Percentiles rank a stretch among this genome's conserved stretches.
These are phyloP conservation scores for Gremmenia infestans DNA, from an alignment of 2,329 filamentous ascomycete species.

Conservation along the genomic window DNA sequence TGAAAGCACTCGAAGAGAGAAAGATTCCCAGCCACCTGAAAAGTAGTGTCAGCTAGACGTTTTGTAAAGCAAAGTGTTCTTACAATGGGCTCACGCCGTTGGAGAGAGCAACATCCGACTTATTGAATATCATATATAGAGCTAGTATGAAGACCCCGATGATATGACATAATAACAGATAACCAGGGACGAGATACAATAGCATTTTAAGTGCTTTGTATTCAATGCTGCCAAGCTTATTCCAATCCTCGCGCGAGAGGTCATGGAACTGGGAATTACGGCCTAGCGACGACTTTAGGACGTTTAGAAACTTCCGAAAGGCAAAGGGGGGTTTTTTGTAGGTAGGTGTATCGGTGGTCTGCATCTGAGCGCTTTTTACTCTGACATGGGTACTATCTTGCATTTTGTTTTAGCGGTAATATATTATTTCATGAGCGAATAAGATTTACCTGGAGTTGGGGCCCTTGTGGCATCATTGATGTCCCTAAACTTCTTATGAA, in stretches of 20 bases:
- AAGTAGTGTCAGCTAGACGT: not conserved
- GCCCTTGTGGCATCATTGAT: conserved; percentile 41
- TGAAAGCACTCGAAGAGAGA: conserved; percentile 62
- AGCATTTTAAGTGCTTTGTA: conserved; percentile 58
- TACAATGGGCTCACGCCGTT: conserved; percentile 56
- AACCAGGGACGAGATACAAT: conserved; percentile 52
- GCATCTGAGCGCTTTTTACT: too few relatives aligned
- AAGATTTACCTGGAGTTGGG: not conserved
- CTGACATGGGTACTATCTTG: not conserved
- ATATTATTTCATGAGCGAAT: not conserved
- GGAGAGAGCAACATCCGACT: conserved; percentile 39
- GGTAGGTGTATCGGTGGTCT: too few relatives aligned
- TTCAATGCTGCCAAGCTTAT: conserved; percentile 54
- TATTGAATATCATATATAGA: conserved; percentile 50
- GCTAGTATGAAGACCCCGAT: conserved; percentile 51
- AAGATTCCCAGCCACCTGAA: conserved; percentile 56
- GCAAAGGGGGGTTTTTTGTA: not conserved
- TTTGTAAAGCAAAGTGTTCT: not conserved
- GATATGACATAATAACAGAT: conserved; percentile 54
- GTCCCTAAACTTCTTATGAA: conserved; percentile 52
- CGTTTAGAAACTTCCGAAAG: not conserved
- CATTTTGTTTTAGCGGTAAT: not conserved
- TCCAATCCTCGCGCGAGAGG: conserved; percentile 46
- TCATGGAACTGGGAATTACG: conserved; percentile 50
- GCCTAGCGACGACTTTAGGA: conserved; percentile 28